phyloP scores from a whole-genome alignment of 2,329 filamentous ascomycete genomes.

The Trichoderma koningii region DNA sequence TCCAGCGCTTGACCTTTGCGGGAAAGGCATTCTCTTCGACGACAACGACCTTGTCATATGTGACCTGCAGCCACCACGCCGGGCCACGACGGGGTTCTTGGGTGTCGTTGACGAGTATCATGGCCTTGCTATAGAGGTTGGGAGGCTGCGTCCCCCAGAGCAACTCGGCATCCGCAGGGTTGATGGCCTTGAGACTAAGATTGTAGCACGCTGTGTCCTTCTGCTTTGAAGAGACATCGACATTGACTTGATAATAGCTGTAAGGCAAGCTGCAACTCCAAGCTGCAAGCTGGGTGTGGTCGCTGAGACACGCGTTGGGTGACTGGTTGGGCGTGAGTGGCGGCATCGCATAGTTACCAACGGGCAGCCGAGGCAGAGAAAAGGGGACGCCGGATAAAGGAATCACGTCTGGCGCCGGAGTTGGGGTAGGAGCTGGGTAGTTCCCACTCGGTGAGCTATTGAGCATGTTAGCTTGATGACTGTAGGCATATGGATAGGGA shows the following conservation, averaged over 20 bases:
- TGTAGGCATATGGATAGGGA: neutral
- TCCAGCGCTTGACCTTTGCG: slow-evolving; percentile 36
- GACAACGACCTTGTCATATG: slow-evolving; percentile 60
- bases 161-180: slow-evolving; percentile 45
- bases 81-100: slow-evolving; percentile 52
- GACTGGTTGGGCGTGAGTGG: slow-evolving; percentile 52
- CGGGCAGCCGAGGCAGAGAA: slow-evolving; percentile 54
- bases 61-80: slow-evolving; percentile 56
- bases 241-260: slow-evolving; percentile 47
- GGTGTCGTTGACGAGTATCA: slow-evolving; percentile 56
- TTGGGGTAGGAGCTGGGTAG: slow-evolving; percentile 35
- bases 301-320: slow-evolving; percentile 59
- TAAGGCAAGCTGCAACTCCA: slow-evolving; percentile 64
- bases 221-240: slow-evolving; percentile 38
- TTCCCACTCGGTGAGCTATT: slow-evolving; percentile 25
- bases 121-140: slow-evolving; percentile 41
- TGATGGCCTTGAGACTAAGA: slow-evolving; percentile 43
- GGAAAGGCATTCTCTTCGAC: slow-evolving; percentile 47
- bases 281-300: slow-evolving; percentile 56
- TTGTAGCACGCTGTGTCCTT: slow-evolving; percentile 45
- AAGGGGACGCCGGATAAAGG: slow-evolving; percentile 54
- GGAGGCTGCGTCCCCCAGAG: slow-evolving; percentile 59
- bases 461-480: neutral
- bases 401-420: slow-evolving; percentile 50
- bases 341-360: slow-evolving; percentile 59